Conservation (phyloP, 495 filamentous ascomycete genomes). For the Cetradonia linearis region DNA sequence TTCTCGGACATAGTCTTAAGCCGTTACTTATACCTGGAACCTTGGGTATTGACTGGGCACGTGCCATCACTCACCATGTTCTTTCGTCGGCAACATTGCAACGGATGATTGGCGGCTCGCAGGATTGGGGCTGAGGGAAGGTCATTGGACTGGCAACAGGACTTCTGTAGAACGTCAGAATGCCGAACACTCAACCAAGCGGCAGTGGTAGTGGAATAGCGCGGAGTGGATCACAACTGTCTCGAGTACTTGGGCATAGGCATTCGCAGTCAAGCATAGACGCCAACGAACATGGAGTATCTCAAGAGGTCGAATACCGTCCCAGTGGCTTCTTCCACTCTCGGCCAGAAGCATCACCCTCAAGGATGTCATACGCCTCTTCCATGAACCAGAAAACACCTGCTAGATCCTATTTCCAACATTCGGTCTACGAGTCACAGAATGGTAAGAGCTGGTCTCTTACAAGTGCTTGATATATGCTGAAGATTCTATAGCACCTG, state of each 20-base stretch:
- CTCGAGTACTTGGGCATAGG: conserved; percentile 15
- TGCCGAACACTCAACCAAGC: conserved; percentile 1
- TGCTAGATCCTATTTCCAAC: conserved; percentile 68
- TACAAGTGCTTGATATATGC: conserved; percentile 12
- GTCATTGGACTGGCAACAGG: not conserved
- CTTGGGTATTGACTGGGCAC: not conserved
- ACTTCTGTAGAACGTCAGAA: not conserved
- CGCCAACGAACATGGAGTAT: conserved; percentile 8
- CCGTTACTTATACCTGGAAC: not conserved
- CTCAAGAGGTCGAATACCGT: conserved; percentile 6
- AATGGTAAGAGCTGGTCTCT: conserved; percentile 40
- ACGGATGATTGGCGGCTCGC: not conserved
- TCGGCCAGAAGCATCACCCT: conserved; percentile 21
- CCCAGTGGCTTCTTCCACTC: conserved; percentile 1
- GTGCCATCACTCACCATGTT: not conserved
- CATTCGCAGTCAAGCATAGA: conserved; percentile 3
- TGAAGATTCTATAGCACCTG: conserved; percentile 32
- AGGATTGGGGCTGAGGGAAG: conserved; percentile 1
- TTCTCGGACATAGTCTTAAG: not conserved
- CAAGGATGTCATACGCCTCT: conserved; percentile 19
- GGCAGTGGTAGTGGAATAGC: conserved; percentile 15
- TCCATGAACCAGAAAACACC: conserved; percentile 51
- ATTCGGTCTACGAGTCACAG: conserved; percentile 52
- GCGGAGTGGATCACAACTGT: conserved; percentile 18
- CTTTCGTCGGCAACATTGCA: not conserved